Conservation (phyloP, 2,329 filamentous ascomycete genomes). For the Sporothrix luriei region DNA sequence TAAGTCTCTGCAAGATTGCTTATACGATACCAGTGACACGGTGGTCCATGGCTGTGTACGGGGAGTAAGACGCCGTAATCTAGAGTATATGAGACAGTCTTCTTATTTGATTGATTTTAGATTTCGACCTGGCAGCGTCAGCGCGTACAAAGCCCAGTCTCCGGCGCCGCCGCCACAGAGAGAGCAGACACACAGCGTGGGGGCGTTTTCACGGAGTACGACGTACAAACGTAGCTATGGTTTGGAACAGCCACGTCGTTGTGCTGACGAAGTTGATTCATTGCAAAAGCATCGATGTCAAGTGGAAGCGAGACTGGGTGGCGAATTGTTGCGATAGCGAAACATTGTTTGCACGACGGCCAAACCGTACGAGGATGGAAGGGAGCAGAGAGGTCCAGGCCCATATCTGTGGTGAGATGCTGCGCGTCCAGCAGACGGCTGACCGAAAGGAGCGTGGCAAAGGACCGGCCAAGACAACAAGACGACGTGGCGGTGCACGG, state of each 20-base stretch:
- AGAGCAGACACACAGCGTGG: neutral
- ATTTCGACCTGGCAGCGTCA: neutral
- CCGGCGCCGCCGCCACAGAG: no score
- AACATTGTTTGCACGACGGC: no score
- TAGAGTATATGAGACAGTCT: neutral
- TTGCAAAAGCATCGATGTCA: no score
- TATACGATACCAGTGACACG: no score
- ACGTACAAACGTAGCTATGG: no score
- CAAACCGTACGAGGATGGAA: neutral
- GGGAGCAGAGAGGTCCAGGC: neutral
- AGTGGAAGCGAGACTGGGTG: no score
- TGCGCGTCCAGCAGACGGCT: neutral
- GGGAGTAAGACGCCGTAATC: neutral
- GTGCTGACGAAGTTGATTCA: no score
- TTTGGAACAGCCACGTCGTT: no score
- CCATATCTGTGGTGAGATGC: neutral
- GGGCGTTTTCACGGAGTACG: no score
- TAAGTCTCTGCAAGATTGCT: neutral
- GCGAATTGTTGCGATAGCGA: no score
- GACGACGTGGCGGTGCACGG: conserved; percentile 10
- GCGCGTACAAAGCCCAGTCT: conserved; percentile 1
- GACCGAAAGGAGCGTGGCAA: conserved; percentile 14
- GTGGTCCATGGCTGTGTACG: neutral
- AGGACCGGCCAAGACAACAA: neutral
- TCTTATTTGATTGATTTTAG: neutral